Base-by-base conservation (phyloP, 768 basidiomycete species). In the Cyclocybe cylindracea region DNA sequence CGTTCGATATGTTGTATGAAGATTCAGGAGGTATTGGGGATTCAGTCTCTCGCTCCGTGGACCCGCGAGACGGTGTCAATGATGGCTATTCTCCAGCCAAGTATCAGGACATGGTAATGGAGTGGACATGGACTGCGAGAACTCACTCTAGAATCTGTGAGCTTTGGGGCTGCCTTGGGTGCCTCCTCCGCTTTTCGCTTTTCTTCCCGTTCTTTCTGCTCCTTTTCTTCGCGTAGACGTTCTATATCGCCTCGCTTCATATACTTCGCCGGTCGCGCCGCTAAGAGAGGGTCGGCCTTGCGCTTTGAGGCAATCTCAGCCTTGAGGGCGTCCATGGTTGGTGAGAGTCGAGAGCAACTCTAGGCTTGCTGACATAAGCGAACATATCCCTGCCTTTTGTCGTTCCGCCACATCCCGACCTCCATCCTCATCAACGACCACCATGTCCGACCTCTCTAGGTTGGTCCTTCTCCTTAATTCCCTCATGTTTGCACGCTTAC, bases 181-280 rank as follows among this genome's bases (percentile, higher is more conserved):
- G 69, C 64, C 50, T 68, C 70, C 61, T 70, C 67, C n/a, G 57
- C 66, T 16, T 54, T 57, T 34, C 56, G 55, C 29, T 60, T 64
- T 58, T 73, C 73, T 63, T 77, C 71, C 48, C 58, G 61, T 48
- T 53, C 72, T 39, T 70, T 72, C 45, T 57, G 63, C 58, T 74
- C 76, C 53, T 77, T 70, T 57, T 79, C 78, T 56, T 79, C 78
- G 55, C 75, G 79, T 37, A 91, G 64, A 16, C 80, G 82, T 58
- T 98, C 94, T 10, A 97, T 70, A n/a, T 98, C 96, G 13, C 90
- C 91, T 57, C 89, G 80, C 37, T 90, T 85, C 83, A 97, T 82
- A 69, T 98, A 98, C 72, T 98, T 97, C 16, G 76, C 80, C 0
- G 87, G 82, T 5, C 86, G 74, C n/a, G 65, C 61, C 38, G 64